A percentile compares a stretch with the other conserved stretches of the same genome.
Conservation (phyloP, 257 asterid species). For the Ajuga chamaepitys region DNA sequence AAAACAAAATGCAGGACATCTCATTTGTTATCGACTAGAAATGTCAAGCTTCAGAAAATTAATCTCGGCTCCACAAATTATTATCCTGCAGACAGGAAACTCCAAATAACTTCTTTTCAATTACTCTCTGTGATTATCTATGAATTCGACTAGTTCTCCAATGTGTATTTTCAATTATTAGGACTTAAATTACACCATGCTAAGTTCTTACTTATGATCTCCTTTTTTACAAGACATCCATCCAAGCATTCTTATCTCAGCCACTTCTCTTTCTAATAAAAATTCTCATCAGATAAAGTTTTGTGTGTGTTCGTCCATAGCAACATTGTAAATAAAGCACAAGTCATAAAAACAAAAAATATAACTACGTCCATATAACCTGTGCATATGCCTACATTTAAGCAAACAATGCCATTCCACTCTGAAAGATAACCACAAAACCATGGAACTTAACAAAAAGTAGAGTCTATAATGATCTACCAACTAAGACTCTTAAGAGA, state of each 20-base stretch:
- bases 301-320: background rate
- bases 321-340: background rate
- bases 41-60: background rate
- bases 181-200: background rate
- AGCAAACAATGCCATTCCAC: background rate
- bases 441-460: background rate
- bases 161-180: background rate
- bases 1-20: background rate
- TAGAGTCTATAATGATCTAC: background rate
- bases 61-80: background rate
- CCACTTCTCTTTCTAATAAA: background rate
- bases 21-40: background rate
- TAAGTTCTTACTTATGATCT: background rate
- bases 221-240: background rate
- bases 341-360: background rate
- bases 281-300: background rate
- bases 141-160: background rate
- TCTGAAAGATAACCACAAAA: background rate
- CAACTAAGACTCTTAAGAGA: background rate
- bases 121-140: background rate
- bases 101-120: background rate
- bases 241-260: background rate
- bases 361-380: background rate
- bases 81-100: background rate
- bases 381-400: background rate